Percentiles rank a stretch among this genome's conserved stretches.
Evolutionary conservation across 176 grass and related monocot species (phyloP).

Genomic region (Paspalum vaginatum): DNA sequence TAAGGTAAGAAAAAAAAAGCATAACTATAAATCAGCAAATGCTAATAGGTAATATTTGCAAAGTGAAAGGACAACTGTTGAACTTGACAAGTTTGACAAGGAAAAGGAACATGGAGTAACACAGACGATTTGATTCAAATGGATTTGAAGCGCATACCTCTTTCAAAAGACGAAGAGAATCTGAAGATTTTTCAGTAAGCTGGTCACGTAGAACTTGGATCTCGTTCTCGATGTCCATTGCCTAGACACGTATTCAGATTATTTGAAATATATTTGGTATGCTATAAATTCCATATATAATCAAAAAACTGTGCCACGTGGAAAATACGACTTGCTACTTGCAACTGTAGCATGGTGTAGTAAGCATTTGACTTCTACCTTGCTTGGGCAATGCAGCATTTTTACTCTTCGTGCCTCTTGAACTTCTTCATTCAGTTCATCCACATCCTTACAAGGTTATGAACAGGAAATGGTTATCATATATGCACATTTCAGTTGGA

Average conservation of each 20-base stretch:
- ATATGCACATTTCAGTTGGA: constrained; percentile 35
- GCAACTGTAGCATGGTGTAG: background rate
- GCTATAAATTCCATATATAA: constrained; percentile 9
- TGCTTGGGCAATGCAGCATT: constrained; percentile 90
- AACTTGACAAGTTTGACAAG: constrained; percentile 2
- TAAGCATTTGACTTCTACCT: constrained; percentile 45
- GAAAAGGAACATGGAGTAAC: background rate
- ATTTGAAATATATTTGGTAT: background rate
- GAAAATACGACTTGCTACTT: background rate
- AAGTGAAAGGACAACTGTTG: background rate
- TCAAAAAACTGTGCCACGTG: background rate
- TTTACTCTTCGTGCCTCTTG: constrained; percentile 83
- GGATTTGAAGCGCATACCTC: constrained; percentile 44
- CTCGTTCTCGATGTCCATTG: constrained; percentile 80
- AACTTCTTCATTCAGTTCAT: constrained; percentile 60
- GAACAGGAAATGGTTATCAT: constrained; percentile 12
- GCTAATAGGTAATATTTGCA: background rate
- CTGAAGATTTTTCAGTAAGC: constrained; percentile 55
- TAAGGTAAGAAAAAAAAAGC: constrained; percentile 27
- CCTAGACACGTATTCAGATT: constrained; percentile 47
- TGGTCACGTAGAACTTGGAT: constrained; percentile 69
- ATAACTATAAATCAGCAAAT: constrained; percentile 11
- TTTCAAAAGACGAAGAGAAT: constrained; percentile 65
- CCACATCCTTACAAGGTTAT: constrained; percentile 52
- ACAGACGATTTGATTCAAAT: background rate